Percentiles rank a stretch among this genome's conserved stretches.
phyloP scores from a whole-genome alignment of 1,139 yeast genomes.

The Yamadazyma mexicana region DNA sequence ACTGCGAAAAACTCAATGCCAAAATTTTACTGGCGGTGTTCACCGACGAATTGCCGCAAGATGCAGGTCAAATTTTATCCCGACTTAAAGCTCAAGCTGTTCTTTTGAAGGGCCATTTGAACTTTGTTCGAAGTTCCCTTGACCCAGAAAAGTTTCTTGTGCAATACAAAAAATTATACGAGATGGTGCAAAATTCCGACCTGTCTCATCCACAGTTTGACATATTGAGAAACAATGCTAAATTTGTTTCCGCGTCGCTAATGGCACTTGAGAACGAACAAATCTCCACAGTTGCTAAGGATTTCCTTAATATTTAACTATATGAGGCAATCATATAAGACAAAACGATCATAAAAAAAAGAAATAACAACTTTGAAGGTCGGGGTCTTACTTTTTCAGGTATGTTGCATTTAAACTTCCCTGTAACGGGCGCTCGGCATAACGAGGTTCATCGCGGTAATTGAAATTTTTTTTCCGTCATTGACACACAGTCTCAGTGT shows the following conservation, averaged over 20 bases:
- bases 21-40: constrained; percentile 10
- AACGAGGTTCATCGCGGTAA: constrained; percentile 7
- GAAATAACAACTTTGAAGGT: no score
- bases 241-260: constrained; percentile 33
- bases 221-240: constrained; percentile 31
- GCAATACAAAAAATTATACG: constrained; percentile 10
- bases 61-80: constrained; percentile 12
- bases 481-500: neutral
- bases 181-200: constrained; percentile 11
- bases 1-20: constrained; percentile 5
- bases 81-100: constrained; percentile 14
- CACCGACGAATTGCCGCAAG: constrained; percentile 12
- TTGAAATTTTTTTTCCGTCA: constrained; percentile 7
- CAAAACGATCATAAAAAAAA: no score
- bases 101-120: constrained; percentile 6
- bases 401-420: neutral
- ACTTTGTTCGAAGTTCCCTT: neutral
- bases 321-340: neutral
- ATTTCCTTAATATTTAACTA: constrained; percentile 5
- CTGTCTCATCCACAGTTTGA: constrained; percentile 15
- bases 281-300: constrained; percentile 6
- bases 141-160: constrained; percentile 1
- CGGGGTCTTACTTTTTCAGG: neutral
- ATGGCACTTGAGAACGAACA: constrained; percentile 6
- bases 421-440: constrained; percentile 6